These are phyloP conservation scores for Biscutella laevigata DNA, from an alignment of 441 rosid species.

Conservation along the genomic window DNA sequence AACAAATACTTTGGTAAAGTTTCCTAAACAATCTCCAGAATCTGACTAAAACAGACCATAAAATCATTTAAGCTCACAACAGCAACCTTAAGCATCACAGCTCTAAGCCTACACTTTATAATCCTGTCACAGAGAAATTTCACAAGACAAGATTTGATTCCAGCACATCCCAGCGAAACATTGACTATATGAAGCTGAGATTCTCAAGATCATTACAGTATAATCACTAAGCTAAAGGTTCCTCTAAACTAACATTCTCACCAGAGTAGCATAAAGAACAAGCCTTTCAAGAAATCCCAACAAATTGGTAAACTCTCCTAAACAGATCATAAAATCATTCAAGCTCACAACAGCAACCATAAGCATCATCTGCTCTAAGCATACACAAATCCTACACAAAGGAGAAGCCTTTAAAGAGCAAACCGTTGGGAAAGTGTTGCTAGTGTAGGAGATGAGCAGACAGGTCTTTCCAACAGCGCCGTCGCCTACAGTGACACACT, in stretches of 20 bases:
- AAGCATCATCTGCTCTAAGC: background rate
- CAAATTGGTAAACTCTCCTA: background rate
- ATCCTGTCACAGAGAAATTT: no score
- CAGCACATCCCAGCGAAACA: no score
- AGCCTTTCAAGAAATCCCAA: background rate
- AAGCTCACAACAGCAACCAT: background rate
- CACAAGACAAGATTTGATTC: no score
- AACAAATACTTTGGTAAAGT: background rate
- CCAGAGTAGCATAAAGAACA: background rate
- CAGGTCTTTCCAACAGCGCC: no score
- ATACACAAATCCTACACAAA: constrained; percentile 11
- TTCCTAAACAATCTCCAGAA: no score
- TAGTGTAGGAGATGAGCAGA: no score
- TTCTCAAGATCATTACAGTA: no score
- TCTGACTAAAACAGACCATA: no score
- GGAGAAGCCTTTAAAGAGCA: constrained; percentile 14
- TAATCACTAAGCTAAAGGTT: background rate
- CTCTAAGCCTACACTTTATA: no score
- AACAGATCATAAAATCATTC: background rate
- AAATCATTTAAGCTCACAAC: background rate
- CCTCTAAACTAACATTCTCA: no score
- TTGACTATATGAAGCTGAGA: no score
- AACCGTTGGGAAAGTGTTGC: constrained; percentile 88
- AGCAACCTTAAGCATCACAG: background rate
- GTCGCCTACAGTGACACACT: no score